Conservation (phyloP, 208 protist genomes). For the Sergeia podlipaevii region DNA sequence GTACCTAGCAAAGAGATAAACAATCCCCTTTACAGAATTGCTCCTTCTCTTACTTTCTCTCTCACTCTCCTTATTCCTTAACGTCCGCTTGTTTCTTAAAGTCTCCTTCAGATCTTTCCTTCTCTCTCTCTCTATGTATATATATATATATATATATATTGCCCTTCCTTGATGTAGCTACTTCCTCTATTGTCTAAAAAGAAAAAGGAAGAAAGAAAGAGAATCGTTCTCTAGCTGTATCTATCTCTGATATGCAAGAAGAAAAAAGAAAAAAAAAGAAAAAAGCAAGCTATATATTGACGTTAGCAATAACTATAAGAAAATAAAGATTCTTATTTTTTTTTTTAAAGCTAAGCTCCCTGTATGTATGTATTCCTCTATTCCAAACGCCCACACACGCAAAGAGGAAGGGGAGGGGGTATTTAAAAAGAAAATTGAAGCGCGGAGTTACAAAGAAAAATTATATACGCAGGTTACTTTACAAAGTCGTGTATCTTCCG, state of each 20-base stretch:
- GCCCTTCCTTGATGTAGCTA: background rate
- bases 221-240: conserved; percentile 6
- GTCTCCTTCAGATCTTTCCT: too few relatives aligned
- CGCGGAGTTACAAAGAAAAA: too few relatives aligned
- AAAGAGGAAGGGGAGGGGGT: too few relatives aligned
- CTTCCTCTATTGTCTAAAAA: conserved; percentile 1
- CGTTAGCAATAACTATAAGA: conserved; percentile 5
- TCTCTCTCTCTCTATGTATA: too few relatives aligned
- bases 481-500: too few relatives aligned
- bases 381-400: too few relatives aligned
- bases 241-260: background rate
- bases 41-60: background rate
- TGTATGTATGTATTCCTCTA: too few relatives aligned
- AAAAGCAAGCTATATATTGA: too few relatives aligned
- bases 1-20: conserved; percentile 7
- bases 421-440: conserved; percentile 10
- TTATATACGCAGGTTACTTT: too few relatives aligned
- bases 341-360: too few relatives aligned
- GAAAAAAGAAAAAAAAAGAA: conserved; percentile 9
- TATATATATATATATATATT: background rate
- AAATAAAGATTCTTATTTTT: too few relatives aligned
- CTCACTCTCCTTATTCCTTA: background rate
- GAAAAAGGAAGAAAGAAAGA: conserved; percentile 7
- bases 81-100: too few relatives aligned
- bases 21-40: background rate